Conservation (phyloP, 2,329 filamentous ascomycete genomes). For the Sporothrix brasiliensis region DNA sequence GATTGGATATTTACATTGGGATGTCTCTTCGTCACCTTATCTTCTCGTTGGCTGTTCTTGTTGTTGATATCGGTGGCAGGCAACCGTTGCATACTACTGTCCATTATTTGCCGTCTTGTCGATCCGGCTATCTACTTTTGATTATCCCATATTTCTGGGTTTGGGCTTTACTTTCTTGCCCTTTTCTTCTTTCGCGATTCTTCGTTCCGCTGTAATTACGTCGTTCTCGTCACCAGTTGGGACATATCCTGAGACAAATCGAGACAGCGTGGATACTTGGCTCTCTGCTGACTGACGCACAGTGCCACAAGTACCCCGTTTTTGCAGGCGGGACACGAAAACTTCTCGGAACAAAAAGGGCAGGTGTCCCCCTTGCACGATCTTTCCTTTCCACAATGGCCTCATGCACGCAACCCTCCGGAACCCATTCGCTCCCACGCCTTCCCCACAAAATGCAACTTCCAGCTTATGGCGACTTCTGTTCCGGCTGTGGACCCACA, state of each 20-base stretch:
- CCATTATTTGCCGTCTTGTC: slow-evolving; percentile 2
- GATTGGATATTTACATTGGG: no score
- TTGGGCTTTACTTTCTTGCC: slow-evolving; percentile 16
- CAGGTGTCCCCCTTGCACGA: background rate
- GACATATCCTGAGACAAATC: background rate
- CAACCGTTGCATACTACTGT: background rate
- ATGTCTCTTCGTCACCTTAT: background rate
- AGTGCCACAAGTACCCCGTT: background rate
- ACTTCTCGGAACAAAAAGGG: slow-evolving; percentile 28
- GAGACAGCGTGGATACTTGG: slow-evolving; percentile 22
- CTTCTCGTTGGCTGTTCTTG: slow-evolving; percentile 5
- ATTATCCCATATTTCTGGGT: background rate
- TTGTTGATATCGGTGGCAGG: slow-evolving; percentile 5
- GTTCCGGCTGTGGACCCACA: no score
- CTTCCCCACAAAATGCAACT: slow-evolving; percentile 32
- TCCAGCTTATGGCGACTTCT: background rate
- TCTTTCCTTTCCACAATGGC: background rate
- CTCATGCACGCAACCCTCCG: background rate
- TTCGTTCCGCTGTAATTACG: background rate
- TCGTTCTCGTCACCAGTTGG: background rate
- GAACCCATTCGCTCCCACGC: background rate
- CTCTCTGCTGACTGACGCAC: background rate
- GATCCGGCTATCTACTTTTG: background rate
- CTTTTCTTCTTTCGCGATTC: background rate
- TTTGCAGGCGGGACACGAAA: slow-evolving; percentile 18